Evolutionary conservation across 208 protist species (phyloP).

Genomic region (Leishmania turanica): DNA sequence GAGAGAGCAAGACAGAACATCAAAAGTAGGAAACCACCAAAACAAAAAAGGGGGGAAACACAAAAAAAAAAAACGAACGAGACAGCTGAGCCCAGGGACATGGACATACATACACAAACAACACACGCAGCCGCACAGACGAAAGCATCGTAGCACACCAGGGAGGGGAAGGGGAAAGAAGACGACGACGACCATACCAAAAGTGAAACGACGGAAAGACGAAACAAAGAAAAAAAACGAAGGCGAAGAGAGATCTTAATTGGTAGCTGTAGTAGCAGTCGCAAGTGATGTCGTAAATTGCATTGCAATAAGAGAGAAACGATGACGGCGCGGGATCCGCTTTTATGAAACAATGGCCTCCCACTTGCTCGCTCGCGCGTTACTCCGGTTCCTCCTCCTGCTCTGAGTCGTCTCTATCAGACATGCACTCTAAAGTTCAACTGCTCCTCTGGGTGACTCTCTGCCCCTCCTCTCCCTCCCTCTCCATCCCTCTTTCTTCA

Average conservation of each 20-base stretch:
- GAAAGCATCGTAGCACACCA: neutral
- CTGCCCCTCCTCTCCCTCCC: neutral
- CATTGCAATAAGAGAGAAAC: neutral
- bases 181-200: neutral
- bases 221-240: neutral
- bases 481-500: neutral
- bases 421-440: neutral
- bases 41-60: neutral
- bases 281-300: neutral
- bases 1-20: neutral
- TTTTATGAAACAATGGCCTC: neutral
- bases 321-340: neutral
- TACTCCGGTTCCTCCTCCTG: neutral
- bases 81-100: neutral
- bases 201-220: neutral
- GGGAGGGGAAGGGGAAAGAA: neutral
- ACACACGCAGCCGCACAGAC: neutral
- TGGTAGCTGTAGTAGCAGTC: slow-evolving; percentile 4
- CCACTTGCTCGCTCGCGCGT: neutral
- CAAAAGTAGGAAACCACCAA: neutral
- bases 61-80: neutral
- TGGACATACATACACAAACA: neutral
- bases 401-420: neutral
- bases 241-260: slow-evolving; percentile 9
- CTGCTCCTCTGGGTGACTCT: neutral